Base-by-base conservation (phyloP, 495 filamentous ascomycete genomes). In the Aspergillus conjunctus region DNA sequence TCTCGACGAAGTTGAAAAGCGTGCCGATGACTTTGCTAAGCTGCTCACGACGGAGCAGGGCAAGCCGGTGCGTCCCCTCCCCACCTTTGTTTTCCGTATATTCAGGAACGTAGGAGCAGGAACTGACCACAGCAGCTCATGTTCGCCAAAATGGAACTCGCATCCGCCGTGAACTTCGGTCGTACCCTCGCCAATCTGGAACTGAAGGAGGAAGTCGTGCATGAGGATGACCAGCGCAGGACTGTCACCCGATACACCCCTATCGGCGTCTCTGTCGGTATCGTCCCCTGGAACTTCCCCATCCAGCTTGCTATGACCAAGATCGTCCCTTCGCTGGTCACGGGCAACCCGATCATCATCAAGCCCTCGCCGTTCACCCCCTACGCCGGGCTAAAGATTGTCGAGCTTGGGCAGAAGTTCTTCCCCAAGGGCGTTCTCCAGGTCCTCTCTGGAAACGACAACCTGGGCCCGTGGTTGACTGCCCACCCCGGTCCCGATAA, bases 301-400 rank as follows among this genome's bases (percentile, higher is more conserved):
- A 33, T 71, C 60, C 15, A 26, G 10, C 21, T 61, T 8, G 18
- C 14, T 15, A 18, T 31, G 9, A 15, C 7, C 41, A 86, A 86
- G 59, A 59, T 85, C 11, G 83, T 79, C 9, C 80, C 83, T 0
- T 81, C 83, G 0, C 66, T 87, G 3, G 80, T 79, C 0, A 77
- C 82, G 0, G 85, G 85, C 0, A 85, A 86, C 66, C 76, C 73
- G 2, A 73, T 96, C 54, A 88, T 97, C 66, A 77, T 97, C 63
- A 97, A 97, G 78, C 88, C 92, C 6, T 96, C 93, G 0, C 93
- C 97, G 74, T 85, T 91, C 57, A 92, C 96, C 54, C 93, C 93
- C 7, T 91, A 93, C 18, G 91, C 90, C 21, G 87, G 86, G 41
- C 92, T 94, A 85, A 93, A 91, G 68, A 77, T 96, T 18, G 91